phyloP scores from a whole-genome alignment of 148 eudicot genomes.

The Amaranthus hypochondriacus region DNA sequence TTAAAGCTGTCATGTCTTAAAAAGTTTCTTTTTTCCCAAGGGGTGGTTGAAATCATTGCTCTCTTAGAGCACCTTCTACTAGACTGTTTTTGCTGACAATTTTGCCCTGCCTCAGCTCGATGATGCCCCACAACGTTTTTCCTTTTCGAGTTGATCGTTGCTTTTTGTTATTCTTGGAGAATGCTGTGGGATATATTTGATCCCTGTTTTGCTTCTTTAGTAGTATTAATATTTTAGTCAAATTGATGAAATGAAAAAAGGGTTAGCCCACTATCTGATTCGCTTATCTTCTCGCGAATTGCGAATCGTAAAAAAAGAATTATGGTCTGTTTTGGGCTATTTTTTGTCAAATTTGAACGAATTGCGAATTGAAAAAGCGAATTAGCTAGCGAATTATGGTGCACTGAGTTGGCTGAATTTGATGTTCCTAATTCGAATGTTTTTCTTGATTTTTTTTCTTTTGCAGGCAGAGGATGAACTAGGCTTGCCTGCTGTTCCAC shows the following conservation, averaged over 20 bases:
- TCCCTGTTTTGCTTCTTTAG: not conserved
- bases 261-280: no score
- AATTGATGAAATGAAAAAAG: no score
- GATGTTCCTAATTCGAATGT: not conserved
- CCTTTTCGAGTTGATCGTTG: not conserved
- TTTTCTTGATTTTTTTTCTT: not conserved
- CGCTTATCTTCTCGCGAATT: no score
- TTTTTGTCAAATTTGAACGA: not conserved
- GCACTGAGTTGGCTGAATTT: not conserved
- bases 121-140: not conserved
- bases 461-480: constrained; percentile 73
- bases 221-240: not conserved
- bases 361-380: no score
- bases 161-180: not conserved
- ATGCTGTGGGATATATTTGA: not conserved
- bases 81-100: not conserved
- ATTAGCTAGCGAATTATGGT: no score
- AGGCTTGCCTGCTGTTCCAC: constrained; percentile 84
- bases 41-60: not conserved
- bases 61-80: not conserved
- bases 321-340: not conserved
- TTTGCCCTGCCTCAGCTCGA: not conserved
- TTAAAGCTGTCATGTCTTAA: not conserved
- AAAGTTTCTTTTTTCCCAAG: not conserved
- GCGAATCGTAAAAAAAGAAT: not conserved